Conservation (phyloP, 1,284 basidiomycete species). For the Phellinidium pouzarii region DNA sequence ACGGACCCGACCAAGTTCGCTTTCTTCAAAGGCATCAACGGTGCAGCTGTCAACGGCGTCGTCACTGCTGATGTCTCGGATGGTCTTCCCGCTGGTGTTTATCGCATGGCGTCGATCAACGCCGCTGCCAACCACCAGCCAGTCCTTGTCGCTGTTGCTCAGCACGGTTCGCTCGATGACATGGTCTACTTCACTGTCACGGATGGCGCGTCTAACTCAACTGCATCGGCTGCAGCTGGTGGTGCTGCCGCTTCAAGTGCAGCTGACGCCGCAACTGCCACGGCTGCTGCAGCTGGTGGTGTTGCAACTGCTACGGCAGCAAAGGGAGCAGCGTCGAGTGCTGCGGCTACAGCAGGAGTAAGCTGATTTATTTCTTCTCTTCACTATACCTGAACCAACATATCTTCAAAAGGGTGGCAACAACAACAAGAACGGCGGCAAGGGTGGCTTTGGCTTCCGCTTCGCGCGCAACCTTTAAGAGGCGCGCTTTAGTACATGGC, state of each 20-base stretch:
- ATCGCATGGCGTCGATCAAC: constrained; percentile 55
- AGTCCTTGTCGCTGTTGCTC: constrained; percentile 53
- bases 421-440: constrained; percentile 12
- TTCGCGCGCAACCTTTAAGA: constrained; percentile 17
- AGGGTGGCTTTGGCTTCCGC: constrained; percentile 17
- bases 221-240: constrained; percentile 13
- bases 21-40: constrained; percentile 67
- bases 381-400: too few relatives aligned
- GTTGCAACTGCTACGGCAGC: constrained; percentile 20
- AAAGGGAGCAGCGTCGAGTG: constrained; percentile 16
- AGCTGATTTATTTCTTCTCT: constrained; percentile 2
- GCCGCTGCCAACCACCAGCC: constrained; percentile 62
- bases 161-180: constrained; percentile 54
- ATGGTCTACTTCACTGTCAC: constrained; percentile 43
- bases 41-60: constrained; percentile 40
- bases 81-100: constrained; percentile 54
- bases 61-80: constrained; percentile 45
- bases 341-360: constrained; percentile 9
- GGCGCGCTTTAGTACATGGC: background rate
- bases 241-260: constrained; percentile 8
- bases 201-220: constrained; percentile 14
- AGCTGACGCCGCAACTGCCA: constrained; percentile 13
- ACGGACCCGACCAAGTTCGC: constrained; percentile 50
- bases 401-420: too few relatives aligned
- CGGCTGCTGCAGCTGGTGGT: constrained; percentile 20